Percentiles rank a stretch among this genome's conserved stretches.
Conservation (phyloP, 2,329 filamentous ascomycete genomes). For the Leptographium lundbergii region DNA sequence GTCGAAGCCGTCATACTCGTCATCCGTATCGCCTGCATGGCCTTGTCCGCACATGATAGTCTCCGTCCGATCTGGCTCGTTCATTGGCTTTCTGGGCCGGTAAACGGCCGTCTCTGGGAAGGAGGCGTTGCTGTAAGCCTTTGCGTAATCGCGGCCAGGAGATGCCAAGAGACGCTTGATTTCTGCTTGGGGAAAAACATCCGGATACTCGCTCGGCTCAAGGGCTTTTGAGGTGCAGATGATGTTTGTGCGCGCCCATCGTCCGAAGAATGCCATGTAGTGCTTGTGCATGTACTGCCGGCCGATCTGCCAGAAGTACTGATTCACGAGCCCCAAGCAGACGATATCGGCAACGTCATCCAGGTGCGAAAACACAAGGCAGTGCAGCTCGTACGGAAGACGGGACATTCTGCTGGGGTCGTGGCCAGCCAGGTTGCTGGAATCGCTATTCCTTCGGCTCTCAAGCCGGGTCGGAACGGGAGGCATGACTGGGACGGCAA, state of each 20-base stretch:
- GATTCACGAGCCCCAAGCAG: neutral
- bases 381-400: neutral
- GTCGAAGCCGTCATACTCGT: neutral
- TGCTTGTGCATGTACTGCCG: neutral
- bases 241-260: neutral
- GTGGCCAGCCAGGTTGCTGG: too few relatives aligned
- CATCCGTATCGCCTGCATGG: neutral
- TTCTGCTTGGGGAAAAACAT: neutral
- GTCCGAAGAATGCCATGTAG: neutral
- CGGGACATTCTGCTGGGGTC: too few relatives aligned
- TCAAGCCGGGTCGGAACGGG: too few relatives aligned
- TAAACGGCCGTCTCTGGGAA: too few relatives aligned
- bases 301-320: neutral
- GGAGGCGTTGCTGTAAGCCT: too few relatives aligned
- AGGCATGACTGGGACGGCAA: too few relatives aligned
- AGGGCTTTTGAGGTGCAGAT: neutral
- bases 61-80: too few relatives aligned
- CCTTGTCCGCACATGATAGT: neutral
- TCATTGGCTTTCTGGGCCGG: too few relatives aligned
- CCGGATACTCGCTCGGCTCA: neutral
- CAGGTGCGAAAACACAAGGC: neutral
- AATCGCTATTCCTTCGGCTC: too few relatives aligned
- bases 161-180: neutral
- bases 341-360: neutral
- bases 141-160: too few relatives aligned